Conservation (phyloP, 2,329 filamentous ascomycete species). For the Massarina eburnea region DNA sequence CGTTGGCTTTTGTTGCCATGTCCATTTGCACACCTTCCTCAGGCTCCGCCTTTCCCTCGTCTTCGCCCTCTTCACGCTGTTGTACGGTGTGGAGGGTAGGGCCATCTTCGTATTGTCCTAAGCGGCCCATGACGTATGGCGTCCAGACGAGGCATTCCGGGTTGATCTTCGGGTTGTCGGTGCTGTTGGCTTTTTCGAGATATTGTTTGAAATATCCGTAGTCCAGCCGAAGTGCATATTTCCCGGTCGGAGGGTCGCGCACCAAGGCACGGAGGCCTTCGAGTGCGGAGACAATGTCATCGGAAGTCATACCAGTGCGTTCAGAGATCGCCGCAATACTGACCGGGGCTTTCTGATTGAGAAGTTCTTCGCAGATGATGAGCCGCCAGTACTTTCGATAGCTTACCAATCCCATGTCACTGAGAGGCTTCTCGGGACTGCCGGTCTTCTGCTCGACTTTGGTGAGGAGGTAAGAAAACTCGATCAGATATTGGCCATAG, state of each 20-base stretch:
- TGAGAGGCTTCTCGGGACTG: slow-evolving; percentile 94
- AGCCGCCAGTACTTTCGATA: slow-evolving; percentile 98
- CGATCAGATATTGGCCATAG: slow-evolving; percentile 94
- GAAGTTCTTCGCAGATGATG: slow-evolving; percentile 80
- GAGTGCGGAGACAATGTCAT: slow-evolving; percentile 92
- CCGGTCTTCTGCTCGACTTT: slow-evolving; percentile 91
- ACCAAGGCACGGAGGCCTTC: slow-evolving; percentile 89
- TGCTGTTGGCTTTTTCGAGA: slow-evolving; percentile 84
- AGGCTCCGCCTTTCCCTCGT: slow-evolving; percentile 43
- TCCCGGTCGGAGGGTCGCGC: slow-evolving; percentile 81
- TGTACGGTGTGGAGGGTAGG: slow-evolving; percentile 84
- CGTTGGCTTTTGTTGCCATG: slow-evolving; percentile 27
- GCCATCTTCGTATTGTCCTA: slow-evolving; percentile 79
- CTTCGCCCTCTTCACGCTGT: slow-evolving; percentile 72
- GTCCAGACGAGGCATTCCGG: slow-evolving; percentile 86
- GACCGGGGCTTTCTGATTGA: slow-evolving; percentile 61
- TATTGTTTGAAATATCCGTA: slow-evolving; percentile 83
- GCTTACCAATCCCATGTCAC: slow-evolving; percentile 95
- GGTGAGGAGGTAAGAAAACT: slow-evolving; percentile 96
- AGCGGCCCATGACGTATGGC: slow-evolving; percentile 92
- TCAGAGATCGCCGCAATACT: slow-evolving; percentile 71
- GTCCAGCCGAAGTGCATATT: slow-evolving; percentile 88
- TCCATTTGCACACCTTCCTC: slow-evolving; percentile 49
- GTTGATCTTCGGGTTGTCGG: slow-evolving; percentile 83
- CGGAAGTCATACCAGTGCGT: slow-evolving; percentile 90